Base-by-base conservation (phyloP, 257 asterid genomes). In the Cinchona pubescens region DNA sequence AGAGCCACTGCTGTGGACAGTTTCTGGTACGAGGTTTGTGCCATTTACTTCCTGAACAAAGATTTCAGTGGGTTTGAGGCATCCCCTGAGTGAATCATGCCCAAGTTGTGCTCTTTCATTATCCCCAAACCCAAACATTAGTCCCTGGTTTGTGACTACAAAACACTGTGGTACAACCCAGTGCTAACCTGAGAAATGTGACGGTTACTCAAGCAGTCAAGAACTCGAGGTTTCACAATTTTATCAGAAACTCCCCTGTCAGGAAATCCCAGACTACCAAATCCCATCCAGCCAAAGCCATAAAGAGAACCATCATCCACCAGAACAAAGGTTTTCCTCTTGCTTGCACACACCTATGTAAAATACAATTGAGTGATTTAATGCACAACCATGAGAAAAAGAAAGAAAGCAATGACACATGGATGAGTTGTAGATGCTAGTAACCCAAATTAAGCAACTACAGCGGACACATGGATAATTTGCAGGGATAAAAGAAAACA, bases 21-120 rank as follows among this genome's bases (percentile, higher is more conserved):
- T 53, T 70, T 27, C 61, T 62, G 65, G 62, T 18, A 53, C 56
- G 70, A 27, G 46, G 67, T 25, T 43, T 11, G 19, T 25, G 56
- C 51, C 72, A 60, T 75, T 48, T 49, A 53, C 58, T 38, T 81
- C 81, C 62, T 77, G 77, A 18, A 87, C 21, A 37, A 81, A 71
- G 75, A 88, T 88, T 86, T 90, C 90, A 32, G 92, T 85, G 19
- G 97, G 96, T 68, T 82, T 27, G 30, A 87, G 97, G 82, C 91
- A 85, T 14, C 86, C 82, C 71, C 97, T 78, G 70, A 88, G 88
- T 15, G 90, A 76, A 72, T 92, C 96, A 29, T 86, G 91, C 29
- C 97, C 97, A 6, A 92, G 91, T 82, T 92, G 94, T 37, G 90
- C 92, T 82, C 97, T 87, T 81, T 92, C 97, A 13, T 92, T 92